Percentiles rank a stretch among this genome's conserved stretches.
phyloP scores from a whole-genome alignment of 1,284 basidiomycete species.

The Trametes pubescens region DNA sequence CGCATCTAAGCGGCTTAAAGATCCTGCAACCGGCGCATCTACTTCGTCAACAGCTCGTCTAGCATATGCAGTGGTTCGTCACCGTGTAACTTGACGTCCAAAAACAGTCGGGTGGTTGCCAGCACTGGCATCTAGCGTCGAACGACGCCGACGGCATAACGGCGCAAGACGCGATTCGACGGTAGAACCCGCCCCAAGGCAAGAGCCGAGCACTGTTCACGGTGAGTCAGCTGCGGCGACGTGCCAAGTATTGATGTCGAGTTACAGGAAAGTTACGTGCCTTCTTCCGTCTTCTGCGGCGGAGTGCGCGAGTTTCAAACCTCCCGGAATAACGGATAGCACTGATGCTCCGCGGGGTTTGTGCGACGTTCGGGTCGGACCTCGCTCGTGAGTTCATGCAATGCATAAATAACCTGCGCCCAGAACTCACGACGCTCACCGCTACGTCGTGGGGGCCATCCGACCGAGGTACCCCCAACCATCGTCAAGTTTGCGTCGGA shows the following conservation, averaged over 20 bases:
- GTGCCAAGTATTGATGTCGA: not conserved
- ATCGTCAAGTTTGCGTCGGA: not conserved
- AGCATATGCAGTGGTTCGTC: not conserved
- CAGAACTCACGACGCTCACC: not conserved
- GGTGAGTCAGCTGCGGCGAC: not conserved
- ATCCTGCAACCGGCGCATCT: not conserved
- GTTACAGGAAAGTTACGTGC: not conserved
- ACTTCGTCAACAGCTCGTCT: not conserved
- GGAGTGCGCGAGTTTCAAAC: not conserved
- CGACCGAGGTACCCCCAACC: not conserved
- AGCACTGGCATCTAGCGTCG: not conserved
- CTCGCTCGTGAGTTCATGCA: not conserved
- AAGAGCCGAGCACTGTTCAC: not conserved
- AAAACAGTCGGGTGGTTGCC: not conserved
- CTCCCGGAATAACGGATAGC: not conserved
- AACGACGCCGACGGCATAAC: not conserved
- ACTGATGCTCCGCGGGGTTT: constrained; percentile 2
- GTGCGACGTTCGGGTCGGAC: not conserved
- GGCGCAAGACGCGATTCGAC: not conserved
- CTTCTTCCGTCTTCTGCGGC: not conserved
- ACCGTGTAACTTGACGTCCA: not conserved
- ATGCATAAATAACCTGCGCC: not conserved
- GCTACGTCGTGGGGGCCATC: not conserved
- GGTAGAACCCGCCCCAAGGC: not conserved
- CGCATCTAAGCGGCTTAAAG: not conserved